phyloP scores from a whole-genome alignment of 2,329 filamentous ascomycete species.

The Apiospora kogelbergensis region DNA sequence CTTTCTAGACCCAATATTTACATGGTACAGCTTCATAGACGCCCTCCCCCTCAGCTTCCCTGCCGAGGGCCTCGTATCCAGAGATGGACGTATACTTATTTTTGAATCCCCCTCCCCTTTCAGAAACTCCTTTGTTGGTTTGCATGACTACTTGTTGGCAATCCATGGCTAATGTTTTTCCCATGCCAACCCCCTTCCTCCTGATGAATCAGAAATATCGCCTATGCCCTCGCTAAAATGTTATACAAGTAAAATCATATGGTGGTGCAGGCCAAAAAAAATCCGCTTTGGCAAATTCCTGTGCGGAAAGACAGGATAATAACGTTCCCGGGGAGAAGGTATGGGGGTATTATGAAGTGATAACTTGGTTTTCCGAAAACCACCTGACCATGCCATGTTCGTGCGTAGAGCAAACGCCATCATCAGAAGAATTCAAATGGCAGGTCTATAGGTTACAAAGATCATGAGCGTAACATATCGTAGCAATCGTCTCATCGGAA shows the following conservation, averaged over 20 bases:
- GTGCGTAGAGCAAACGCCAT: conserved; percentile 17
- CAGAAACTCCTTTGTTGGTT: background rate
- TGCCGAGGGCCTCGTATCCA: background rate
- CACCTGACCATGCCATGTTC: background rate
- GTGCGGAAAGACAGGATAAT: background rate
- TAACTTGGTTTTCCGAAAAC: background rate
- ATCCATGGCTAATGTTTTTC: background rate
- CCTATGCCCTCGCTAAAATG: conserved; percentile 1
- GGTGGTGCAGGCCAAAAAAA: background rate
- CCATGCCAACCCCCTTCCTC: background rate
- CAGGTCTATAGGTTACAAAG: conserved; percentile 29
- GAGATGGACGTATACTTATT: background rate
- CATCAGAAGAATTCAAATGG: conserved; percentile 24
- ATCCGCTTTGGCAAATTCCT: background rate
- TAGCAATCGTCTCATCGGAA: conserved; percentile 43
- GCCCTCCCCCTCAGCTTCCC: background rate
- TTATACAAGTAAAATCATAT: conserved; percentile 1
- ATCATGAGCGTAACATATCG: conserved; percentile 32
- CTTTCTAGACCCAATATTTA: conserved; percentile 19
- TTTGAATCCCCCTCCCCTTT: background rate
- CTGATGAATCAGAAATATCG: background rate
- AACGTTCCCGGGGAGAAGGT: background rate
- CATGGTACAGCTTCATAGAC: conserved; percentile 16
- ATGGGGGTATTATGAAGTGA: conserved; percentile 8
- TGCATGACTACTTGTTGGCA: background rate